phyloP scores from a whole-genome alignment of 768 basidiomycete species.

The Arthromyces matolae region DNA sequence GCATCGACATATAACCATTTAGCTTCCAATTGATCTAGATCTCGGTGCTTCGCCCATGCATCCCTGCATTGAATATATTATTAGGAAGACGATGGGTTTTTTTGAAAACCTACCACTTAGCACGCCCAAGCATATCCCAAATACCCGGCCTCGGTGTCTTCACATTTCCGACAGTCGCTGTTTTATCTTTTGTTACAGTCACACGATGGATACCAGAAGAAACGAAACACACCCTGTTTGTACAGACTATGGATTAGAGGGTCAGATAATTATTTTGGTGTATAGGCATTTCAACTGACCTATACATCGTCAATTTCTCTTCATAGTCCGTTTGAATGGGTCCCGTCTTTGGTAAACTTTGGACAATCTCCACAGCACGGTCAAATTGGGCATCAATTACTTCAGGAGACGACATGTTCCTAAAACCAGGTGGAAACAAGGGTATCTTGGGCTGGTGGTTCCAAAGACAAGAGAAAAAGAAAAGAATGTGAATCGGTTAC shows the following conservation, averaged over 20 bases:
- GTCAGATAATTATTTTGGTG: too few relatives aligned
- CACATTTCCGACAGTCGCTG: conserved; percentile 87
- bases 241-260: too few relatives aligned
- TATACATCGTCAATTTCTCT: conserved; percentile 92
- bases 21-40: conserved; percentile 72
- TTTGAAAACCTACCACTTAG: conserved; percentile 80
- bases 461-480: neutral
- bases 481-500: neutral
- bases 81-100: neutral
- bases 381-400: conserved; percentile 85
- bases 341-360: conserved; percentile 87
- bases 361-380: conserved; percentile 92
- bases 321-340: conserved; percentile 96
- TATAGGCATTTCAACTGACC: conserved; percentile 38
- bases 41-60: conserved; percentile 92
- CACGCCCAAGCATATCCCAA: conserved; percentile 87
- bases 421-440: neutral
- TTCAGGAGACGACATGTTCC: conserved; percentile 56
- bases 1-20: conserved; percentile 90
- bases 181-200: conserved; percentile 6
- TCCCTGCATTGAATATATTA: conserved; percentile 52
- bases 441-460: conserved; percentile 7
- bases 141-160: conserved; percentile 74
- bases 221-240: conserved; percentile 81
- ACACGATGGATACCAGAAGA: neutral